phyloP scores from a whole-genome alignment of 176 grass and related monocot genomes.

The Leersia perrieri region DNA sequence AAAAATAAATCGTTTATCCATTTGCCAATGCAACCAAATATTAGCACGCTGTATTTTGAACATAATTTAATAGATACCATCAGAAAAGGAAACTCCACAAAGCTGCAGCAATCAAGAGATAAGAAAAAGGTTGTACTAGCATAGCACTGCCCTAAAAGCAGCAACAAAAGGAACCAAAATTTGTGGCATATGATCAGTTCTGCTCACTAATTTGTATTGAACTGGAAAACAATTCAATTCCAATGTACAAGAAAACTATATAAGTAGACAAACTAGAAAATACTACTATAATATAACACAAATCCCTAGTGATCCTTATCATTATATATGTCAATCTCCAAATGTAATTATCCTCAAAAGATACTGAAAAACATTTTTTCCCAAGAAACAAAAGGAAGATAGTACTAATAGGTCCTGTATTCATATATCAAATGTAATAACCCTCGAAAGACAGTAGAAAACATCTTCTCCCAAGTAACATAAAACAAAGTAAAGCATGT shows the following conservation, averaged over 20 bases:
- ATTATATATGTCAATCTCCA: not conserved
- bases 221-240: not conserved
- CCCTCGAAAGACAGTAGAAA: conserved; percentile 8
- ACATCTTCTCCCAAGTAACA: not conserved
- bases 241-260: not conserved
- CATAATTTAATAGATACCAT: conserved; percentile 12
- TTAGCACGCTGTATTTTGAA: not conserved
- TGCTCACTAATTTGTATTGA: not conserved
- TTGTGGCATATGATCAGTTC: not conserved
- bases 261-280: not conserved
- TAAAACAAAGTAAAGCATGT: conserved; percentile 5
- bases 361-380: not conserved
- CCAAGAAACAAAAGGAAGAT: not conserved
- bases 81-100: not conserved
- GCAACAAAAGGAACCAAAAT: not conserved
- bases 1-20: not conserved
- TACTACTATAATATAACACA: not conserved
- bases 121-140: not conserved
- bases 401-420: too few species aligned
- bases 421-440: not conserved
- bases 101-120: not conserved
- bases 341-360: not conserved
- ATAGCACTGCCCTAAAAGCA: not conserved
- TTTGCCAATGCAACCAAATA: conserved; percentile 1
- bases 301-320: not conserved